Evolutionary conservation across 23 red algal species (phyloP), one percentile per base, ranked within the genome.

Genomic region (Pyropia haitanensis): DNA sequence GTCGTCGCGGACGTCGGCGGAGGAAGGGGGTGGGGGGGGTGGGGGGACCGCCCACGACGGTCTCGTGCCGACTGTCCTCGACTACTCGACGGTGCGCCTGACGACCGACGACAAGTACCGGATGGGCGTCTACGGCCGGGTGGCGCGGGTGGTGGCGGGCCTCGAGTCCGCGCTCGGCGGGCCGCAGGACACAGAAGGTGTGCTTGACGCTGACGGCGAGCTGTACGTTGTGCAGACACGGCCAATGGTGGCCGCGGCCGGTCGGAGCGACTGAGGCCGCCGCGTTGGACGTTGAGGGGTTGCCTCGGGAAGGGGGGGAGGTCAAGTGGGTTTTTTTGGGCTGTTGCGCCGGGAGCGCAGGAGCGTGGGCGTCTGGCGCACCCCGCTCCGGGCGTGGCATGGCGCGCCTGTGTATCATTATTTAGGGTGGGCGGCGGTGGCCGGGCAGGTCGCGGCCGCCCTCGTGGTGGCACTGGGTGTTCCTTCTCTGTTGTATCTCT

Each of bases 141-240:
- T 90, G 28, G 75, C 67, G 18, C 60, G 49, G 20, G 50, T 71
- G 13, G 58, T 78, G 18, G 6, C 53, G 10, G 19, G n/a, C 26
- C 62, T 90, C 8, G 85, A 90, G 28, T 17, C 12, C 5, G 44
- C 31, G 34, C 44, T 81, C 25, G 65, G 61, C 2, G 62, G 77
- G 22, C 63, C 85, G 18, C 85, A 90, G 60, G 85, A 90, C 55
- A 69, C 79, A 23, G 85, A 90, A 58, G 85, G 85, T 7, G 30
- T 7, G 2, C 17, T 51, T 18, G 69, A 66, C n/a, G 73, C 2
- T 22, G 56, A 65, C 18, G 44, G 20, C 9, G 49, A 60, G 18
- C 15, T 89, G 27, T 80, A 64, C 24, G 39, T 90, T 7, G 75
- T 90, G 21, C 85, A 90, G 62, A 50, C 85, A 23, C 76, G 85